Evolutionary conservation across 768 basidiomycete genomes (phyloP).

Genomic region (Cystofilobasidium ferigula): DNA sequence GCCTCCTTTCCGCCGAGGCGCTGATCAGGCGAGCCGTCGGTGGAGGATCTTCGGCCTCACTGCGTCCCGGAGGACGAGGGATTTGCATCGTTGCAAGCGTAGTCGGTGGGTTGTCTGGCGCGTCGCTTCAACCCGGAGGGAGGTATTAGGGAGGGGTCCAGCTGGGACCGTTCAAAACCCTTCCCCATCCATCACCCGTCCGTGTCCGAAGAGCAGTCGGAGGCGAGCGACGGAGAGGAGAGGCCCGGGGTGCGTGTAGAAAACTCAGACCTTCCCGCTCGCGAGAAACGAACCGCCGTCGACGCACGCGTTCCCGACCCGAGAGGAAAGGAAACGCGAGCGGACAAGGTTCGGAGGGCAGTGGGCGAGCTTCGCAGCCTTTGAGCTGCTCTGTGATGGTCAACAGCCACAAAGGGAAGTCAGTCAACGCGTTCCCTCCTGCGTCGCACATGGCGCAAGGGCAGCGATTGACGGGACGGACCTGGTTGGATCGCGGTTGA

Average conservation of each 20-base stretch:
- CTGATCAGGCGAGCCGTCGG: not conserved
- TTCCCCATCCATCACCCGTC: too few species aligned
- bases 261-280: slow-evolving; percentile 12
- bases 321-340: not conserved
- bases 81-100: not conserved
- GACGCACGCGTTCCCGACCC: not conserved
- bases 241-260: not conserved
- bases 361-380: slow-evolving; percentile 10
- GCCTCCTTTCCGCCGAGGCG: not conserved
- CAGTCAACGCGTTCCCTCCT: too few species aligned
- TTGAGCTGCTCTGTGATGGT: not conserved
- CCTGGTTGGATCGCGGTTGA: too few species aligned
- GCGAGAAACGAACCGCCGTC: not conserved
- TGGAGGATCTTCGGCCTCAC: not conserved
- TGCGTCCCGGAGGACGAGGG: too few species aligned
- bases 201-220: too few species aligned
- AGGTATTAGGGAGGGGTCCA: not conserved
- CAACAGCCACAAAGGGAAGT: too few species aligned
- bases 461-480: too few species aligned
- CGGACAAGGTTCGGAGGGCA: not conserved
- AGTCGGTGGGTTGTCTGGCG: not conserved
- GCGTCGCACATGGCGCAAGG: too few species aligned
- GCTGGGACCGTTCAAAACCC: not conserved
- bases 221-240: not conserved
- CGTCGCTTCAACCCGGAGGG: not conserved